These are phyloP conservation scores for Cyberlindnera maclurae DNA, from an alignment of 805 yeast species.

Conservation along the genomic window DNA sequence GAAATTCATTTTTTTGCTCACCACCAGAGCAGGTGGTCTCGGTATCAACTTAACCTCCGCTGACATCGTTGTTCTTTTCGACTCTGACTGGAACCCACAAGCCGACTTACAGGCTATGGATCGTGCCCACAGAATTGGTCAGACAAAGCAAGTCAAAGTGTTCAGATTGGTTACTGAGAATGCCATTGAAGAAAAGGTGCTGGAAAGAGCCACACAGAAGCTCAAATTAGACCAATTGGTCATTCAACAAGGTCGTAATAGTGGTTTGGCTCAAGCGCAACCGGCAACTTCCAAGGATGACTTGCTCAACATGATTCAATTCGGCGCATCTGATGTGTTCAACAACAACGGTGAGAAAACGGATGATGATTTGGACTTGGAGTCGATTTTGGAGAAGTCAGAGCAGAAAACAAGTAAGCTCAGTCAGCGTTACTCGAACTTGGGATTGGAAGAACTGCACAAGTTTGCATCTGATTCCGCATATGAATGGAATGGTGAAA, in stretches of 20 bases:
- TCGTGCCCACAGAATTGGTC: constrained; percentile 85
- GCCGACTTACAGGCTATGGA: constrained; percentile 89
- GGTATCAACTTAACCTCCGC: constrained; percentile 82
- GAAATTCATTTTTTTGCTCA: constrained; percentile 66
- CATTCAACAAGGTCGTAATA: constrained; percentile 63
- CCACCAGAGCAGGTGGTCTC: constrained; percentile 87
- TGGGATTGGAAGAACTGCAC: constrained; percentile 73
- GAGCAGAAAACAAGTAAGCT: constrained; percentile 58
- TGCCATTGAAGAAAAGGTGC: constrained; percentile 76
- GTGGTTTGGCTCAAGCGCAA: constrained; percentile 14
- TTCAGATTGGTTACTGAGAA: constrained; percentile 73
- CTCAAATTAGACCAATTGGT: constrained; percentile 74
- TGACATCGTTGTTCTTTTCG: constrained; percentile 66
- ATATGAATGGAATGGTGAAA: constrained; percentile 85
- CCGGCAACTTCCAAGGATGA: constrained; percentile 57
- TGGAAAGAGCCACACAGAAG: constrained; percentile 78
- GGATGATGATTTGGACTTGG: constrained; percentile 51
- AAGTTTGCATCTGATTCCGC: constrained; percentile 68
- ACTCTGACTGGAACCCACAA: constrained; percentile 87
- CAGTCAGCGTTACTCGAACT: constrained; percentile 53
- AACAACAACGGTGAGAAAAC: constrained; percentile 23
- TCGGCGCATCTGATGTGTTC: constrained; percentile 67
- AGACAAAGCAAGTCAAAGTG: constrained; percentile 75
- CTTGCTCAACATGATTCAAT: constrained; percentile 73
- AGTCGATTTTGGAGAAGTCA: constrained; percentile 49